Percentiles rank a stretch among this genome's conserved stretches.
Evolutionary conservation across 805 yeast species (phyloP).

Genomic region (Wickerhamia fluorescens): DNA sequence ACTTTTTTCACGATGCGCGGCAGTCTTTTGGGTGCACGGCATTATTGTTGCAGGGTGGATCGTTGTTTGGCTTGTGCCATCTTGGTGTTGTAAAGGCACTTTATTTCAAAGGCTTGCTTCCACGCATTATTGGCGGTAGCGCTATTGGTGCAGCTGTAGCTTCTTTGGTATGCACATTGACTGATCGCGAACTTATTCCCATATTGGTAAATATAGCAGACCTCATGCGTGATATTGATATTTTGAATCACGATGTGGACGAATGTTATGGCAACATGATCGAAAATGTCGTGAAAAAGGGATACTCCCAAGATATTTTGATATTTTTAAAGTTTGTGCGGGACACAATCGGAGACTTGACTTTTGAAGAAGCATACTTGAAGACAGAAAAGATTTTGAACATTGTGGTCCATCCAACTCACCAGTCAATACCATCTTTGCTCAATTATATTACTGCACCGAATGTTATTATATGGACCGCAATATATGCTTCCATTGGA

Average conservation of each 20-base stretch:
- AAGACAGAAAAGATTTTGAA: slow-evolving; percentile 75
- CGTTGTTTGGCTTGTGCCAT: slow-evolving; percentile 89
- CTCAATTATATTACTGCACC: slow-evolving; percentile 91
- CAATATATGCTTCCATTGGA: slow-evolving; percentile 80
- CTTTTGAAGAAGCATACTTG: slow-evolving; percentile 89
- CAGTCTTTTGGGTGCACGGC: slow-evolving; percentile 91
- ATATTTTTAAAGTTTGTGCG: slow-evolving; percentile 74
- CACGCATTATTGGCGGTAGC: slow-evolving; percentile 82
- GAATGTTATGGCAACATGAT: slow-evolving; percentile 61
- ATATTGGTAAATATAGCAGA: slow-evolving; percentile 32
- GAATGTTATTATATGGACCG: slow-evolving; percentile 78
- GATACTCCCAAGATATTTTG: slow-evolving; percentile 81
- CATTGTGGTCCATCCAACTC: slow-evolving; percentile 78
- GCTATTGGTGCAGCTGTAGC: slow-evolving; percentile 95
- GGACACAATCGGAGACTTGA: slow-evolving; percentile 68
- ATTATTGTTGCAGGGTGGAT: slow-evolving; percentile 87
- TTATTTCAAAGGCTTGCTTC: slow-evolving; percentile 67
- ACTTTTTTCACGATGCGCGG: slow-evolving; percentile 78
- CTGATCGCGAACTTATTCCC: slow-evolving; percentile 56
- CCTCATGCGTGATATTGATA: slow-evolving; percentile 37
- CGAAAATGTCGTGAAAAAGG: slow-evolving; percentile 69
- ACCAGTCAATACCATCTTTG: slow-evolving; percentile 60
- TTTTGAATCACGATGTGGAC: slow-evolving; percentile 46
- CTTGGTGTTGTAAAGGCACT: slow-evolving; percentile 86
- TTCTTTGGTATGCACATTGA: slow-evolving; percentile 68